These are phyloP conservation scores for Rhododendron williamsianum DNA, from an alignment of 148 eudicot genomes.

Conservation along the genomic window DNA sequence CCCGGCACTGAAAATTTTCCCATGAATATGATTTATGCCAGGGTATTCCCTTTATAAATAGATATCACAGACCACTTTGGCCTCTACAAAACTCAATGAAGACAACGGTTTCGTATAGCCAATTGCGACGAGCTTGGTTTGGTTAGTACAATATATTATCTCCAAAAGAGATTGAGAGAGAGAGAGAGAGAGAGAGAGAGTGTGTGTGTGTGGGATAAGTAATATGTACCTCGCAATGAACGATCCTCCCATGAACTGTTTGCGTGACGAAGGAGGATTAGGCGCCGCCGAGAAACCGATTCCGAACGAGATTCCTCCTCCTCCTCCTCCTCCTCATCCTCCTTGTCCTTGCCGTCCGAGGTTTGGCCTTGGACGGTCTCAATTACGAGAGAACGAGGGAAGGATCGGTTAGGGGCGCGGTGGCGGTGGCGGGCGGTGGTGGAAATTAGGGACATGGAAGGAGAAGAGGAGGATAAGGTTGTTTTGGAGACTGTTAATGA, in stretches of 20 bases:
- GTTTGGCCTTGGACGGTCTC: constrained; percentile 29
- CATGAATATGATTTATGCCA: neutral
- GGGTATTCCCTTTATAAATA: neutral
- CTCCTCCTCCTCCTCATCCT: neutral
- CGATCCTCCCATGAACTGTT: constrained; percentile 52
- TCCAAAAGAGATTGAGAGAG: neutral
- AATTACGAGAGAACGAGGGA: constrained; percentile 21
- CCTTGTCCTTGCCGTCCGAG: neutral
- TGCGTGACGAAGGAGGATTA: constrained; percentile 82
- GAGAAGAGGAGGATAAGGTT: neutral
- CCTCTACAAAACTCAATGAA: neutral
- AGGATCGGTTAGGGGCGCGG: constrained; percentile 11
- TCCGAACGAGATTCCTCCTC: constrained; percentile 16
- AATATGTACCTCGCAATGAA: constrained; percentile 52
- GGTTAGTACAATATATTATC: neutral
- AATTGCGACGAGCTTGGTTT: neutral
- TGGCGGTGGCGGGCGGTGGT: neutral
- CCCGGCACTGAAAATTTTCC: too few relatives aligned
- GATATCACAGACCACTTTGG: neutral
- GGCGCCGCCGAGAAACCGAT: constrained; percentile 54
- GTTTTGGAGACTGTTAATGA: neutral
- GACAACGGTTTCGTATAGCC: neutral
- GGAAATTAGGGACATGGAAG: neutral
- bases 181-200: too few relatives aligned
- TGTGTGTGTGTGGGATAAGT: neutral